Percentiles rank a stretch among this genome's conserved stretches.
phyloP scores from a whole-genome alignment of 768 basidiomycete genomes.

The Mycena rosella region DNA sequence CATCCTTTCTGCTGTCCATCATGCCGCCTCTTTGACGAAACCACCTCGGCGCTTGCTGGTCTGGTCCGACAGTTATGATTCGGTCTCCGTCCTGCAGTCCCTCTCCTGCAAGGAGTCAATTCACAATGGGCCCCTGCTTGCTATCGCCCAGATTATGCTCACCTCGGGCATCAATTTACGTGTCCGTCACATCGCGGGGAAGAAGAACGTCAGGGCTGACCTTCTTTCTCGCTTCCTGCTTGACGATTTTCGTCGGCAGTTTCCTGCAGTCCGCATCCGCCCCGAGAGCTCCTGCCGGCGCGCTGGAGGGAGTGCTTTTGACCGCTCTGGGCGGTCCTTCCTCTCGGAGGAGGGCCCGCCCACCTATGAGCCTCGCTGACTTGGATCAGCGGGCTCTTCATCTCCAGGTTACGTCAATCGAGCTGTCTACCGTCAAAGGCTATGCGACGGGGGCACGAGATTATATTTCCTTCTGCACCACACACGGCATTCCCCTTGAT shows the following conservation, averaged over 20 bases:
- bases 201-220: conserved; percentile 35
- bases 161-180: conserved; percentile 32
- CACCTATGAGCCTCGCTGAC: conserved; percentile 24
- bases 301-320: conserved; percentile 39
- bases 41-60: conserved; percentile 37
- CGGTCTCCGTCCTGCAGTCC: conserved; percentile 34
- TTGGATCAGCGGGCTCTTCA: conserved; percentile 33
- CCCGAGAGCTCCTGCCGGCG: conserved; percentile 35
- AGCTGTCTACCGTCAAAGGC: conserved; percentile 31
- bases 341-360: conserved; percentile 27
- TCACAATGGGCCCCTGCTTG: conserved; percentile 28
- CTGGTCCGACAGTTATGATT: conserved; percentile 39
- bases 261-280: conserved; percentile 37
- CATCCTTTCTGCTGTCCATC: conserved; percentile 40
- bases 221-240: conserved; percentile 37
- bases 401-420: conserved; percentile 40
- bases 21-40: conserved; percentile 21
- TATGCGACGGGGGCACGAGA: conserved; percentile 41
- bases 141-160: conserved; percentile 31
- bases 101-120: conserved; percentile 23
- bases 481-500: conserved; percentile 32
- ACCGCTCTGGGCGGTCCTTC: conserved; percentile 28
- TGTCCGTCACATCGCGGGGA: conserved; percentile 35
- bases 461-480: conserved; percentile 37
- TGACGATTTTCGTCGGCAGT: conserved; percentile 32